Percentiles rank a stretch among this genome's conserved stretches.
phyloP scores from a whole-genome alignment of 2,329 filamentous ascomycete species.

The Orbilia javanica region DNA sequence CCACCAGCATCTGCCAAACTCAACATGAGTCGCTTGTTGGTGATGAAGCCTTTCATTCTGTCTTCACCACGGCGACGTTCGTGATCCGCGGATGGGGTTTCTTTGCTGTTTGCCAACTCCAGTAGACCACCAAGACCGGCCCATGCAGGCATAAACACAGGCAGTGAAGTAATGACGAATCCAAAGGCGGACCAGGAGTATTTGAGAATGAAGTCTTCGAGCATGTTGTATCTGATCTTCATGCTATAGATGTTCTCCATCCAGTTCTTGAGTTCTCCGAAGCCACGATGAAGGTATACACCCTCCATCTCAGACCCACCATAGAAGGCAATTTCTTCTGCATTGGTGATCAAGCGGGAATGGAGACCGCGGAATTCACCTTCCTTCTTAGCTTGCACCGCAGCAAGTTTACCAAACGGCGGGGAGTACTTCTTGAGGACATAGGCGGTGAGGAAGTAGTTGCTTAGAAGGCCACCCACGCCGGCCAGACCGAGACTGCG shows the following conservation, averaged over 20 bases:
- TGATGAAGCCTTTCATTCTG: conserved; percentile 99
- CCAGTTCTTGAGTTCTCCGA: conserved; percentile 91
- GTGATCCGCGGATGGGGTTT: conserved; percentile 68
- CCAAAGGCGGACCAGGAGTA: conserved; percentile 98
- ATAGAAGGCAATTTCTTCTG: conserved; percentile 97
- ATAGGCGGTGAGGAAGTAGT: conserved; percentile 94
- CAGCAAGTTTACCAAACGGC: conserved; percentile 96
- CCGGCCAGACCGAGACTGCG: conserved; percentile 89
- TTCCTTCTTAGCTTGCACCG: conserved; percentile 93
- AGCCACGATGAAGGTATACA: conserved; percentile 89
- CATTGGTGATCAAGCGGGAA: conserved; percentile 90
- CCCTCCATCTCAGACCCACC: conserved; percentile 96
- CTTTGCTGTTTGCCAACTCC: conserved; percentile 70
- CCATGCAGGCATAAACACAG: conserved; percentile 94
- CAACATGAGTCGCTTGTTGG: conserved; percentile 97
- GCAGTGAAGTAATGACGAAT: conserved; percentile 90
- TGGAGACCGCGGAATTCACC: conserved; percentile 94
- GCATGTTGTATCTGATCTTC: conserved; percentile 98
- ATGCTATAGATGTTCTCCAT: conserved; percentile 99
- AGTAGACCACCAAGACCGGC: conserved; percentile 81
- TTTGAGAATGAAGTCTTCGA: conserved; percentile 97
- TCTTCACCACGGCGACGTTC: conserved; percentile 72
- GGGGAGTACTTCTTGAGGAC: conserved; percentile 89
- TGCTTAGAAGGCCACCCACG: conserved; percentile 84
- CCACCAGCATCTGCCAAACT: conserved; percentile 95